Base-by-base conservation (phyloP, 225 moss, liverwort and hornwort genomes). In the Takakia lepidozioides region DNA sequence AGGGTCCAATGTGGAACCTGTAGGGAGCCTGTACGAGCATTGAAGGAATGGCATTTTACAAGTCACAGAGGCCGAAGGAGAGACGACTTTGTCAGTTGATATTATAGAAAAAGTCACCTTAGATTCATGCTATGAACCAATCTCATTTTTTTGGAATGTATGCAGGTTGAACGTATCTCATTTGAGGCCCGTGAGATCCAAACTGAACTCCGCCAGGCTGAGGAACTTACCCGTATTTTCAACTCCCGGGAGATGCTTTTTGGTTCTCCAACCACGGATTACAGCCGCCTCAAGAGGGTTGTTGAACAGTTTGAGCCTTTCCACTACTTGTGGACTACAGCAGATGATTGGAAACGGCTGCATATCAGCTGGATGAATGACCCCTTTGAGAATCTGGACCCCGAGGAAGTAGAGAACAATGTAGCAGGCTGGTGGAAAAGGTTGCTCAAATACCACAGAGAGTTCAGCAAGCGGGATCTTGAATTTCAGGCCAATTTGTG, bases 341-440 rank as follows among this genome's bases (percentile, higher is more conserved):
- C 70, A 2, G 66, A 84, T 50, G 64, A 36, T 26, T 92, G 82
- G 87, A 80, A 76, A 54, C 62, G 70, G 17, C 71, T 65, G 11
- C 56, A 79, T 29, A 48, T 71, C 30, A 66, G 60, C 43, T 87
- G 84, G 92, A 84, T 84, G 84, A 68, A 84, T 21, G 74, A 87
- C 10, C 75, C 84, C 0, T 77, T 87, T 56, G 70, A 82, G 43
- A 76, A 71, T 36, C 47, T 92, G 6, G 48, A 67, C 39, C 71
- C 84, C 9, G 63, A 66, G 27, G 51, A 59, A 5, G 57, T 84
- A 22, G 87, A 92, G 46, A 82, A 62, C 7, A 52, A 64, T 34
- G 76, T 87, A 1, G 76, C 47, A 29, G 61, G 79, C 30, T 92
- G 92, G 92, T 87, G 69, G 65, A 87, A 75, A 58, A 84, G 80